Percentiles rank a stretch among this genome's conserved stretches.
Evolutionary conservation across 2,329 filamentous ascomycete species (phyloP).

Genomic region (Sclerotinia trifoliorum): DNA sequence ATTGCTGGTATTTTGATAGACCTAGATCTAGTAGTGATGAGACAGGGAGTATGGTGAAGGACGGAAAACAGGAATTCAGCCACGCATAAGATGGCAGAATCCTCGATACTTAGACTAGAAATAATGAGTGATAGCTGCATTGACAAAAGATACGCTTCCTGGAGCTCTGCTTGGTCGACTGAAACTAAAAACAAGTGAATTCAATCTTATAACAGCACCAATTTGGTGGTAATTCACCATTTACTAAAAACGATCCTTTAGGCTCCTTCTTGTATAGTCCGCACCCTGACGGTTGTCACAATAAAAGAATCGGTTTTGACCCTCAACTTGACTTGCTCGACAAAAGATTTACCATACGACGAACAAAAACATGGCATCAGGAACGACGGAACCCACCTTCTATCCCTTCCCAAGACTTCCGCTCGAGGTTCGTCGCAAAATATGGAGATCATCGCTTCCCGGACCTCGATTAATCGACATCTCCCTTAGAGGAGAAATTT

Average conservation of each 20-base stretch:
- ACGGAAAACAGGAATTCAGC: not conserved
- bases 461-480: not conserved
- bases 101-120: not conserved
- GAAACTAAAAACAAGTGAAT: not conserved
- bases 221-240: not conserved
- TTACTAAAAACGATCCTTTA: not conserved
- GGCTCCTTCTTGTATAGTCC: not conserved
- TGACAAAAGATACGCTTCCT: not conserved
- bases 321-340: not conserved
- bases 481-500: not conserved
- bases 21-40: slow-evolving; percentile 19
- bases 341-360: not conserved
- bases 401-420: not conserved
- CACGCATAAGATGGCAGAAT: not conserved
- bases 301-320: not conserved
- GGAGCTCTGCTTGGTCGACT: not conserved
- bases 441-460: not conserved
- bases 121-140: not conserved
- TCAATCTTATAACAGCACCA: too few species aligned
- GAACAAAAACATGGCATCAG: not conserved
- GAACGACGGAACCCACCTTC: not conserved
- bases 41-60: not conserved
- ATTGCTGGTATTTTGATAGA: slow-evolving; percentile 32
- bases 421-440: not conserved
- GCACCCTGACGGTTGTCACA: not conserved